Evolutionary conservation across 306 rosid species (phyloP), one percentile per base, ranked within the genome.

Genomic region (Cajanus cajan): DNA sequence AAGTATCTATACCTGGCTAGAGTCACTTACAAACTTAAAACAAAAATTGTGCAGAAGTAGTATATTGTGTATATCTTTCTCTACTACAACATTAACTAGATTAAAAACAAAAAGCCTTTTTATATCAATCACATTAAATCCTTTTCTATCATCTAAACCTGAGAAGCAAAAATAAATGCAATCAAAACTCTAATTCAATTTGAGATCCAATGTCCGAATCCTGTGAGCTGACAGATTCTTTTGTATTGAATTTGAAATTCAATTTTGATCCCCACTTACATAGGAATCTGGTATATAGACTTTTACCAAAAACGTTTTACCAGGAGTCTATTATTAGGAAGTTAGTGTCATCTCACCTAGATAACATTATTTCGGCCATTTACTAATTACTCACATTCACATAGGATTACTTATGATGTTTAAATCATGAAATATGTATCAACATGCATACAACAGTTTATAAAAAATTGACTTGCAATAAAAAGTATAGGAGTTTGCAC

Each of bases 401-500:
- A 48, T 40, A 8, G 6, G 62, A 71, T 25, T 45, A 71, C 11
- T 37, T 11, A 44, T 16, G 51, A 13, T 28, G 16, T 68, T 14
- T n/a, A 2, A 41, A 28, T 45, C 39, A 7, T 31, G 24, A 22
- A 44, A 58, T 65, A 52, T 52, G 24, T 14, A 68, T 15, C 39
- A 18, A 25, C 52, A 84, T 75, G 36, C n/a, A 50, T 37, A 43
- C 39, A 72, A 57, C 9, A 43, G 33, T 7, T 54, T 55, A 57
- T 47, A 14, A 4, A 57, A 41, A 58, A 36, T 16, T 6, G 43
- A 3, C 37, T 43, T 74, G 15, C 44, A 78, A 8, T 48, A 57
- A 31, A 63, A 71, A 61, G 80, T 37, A 52, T 33, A 71, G 24
- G 55, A 43, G 7, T 70, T 54, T 61, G 54, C 75, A 91, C 98